phyloP scores from a whole-genome alignment of 1,284 basidiomycete genomes.

The Sanghuangporus weigelae region DNA sequence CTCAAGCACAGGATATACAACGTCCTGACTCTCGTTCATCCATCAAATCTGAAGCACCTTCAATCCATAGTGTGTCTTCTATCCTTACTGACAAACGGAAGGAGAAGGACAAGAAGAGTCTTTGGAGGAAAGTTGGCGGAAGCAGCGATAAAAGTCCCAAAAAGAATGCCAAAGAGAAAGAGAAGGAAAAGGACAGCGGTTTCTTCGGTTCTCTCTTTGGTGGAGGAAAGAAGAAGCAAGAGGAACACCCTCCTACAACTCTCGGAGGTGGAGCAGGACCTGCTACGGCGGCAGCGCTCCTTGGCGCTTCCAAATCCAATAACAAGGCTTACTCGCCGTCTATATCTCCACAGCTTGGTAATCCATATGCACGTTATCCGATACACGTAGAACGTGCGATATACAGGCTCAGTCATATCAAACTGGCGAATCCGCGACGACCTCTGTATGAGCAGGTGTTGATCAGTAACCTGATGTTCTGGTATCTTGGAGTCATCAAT shows the following conservation, averaged over 20 bases:
- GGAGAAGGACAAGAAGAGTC: conserved; percentile 75
- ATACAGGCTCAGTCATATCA: conserved; percentile 96
- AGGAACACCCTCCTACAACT: conserved; percentile 48
- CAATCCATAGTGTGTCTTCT: conserved; percentile 29
- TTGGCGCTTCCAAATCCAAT: conserved; percentile 77
- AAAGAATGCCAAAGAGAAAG: conserved; percentile 52
- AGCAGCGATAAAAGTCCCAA: conserved; percentile 49
- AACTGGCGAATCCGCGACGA: conserved; percentile 92
- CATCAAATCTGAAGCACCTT: conserved; percentile 24
- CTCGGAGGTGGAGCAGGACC: conserved; percentile 58
- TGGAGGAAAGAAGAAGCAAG: conserved; percentile 75
- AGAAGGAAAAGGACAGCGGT: conserved; percentile 67
- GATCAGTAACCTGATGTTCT: conserved; percentile 99
- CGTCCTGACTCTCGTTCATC: conserved; percentile 19
- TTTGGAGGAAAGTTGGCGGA: conserved; percentile 76
- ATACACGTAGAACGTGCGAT: conserved; percentile 98
- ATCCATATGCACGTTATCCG: conserved; percentile 82
- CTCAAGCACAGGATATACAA: conserved; percentile 14
- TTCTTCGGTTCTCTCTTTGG: conserved; percentile 90
- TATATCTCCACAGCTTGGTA: conserved; percentile 57
- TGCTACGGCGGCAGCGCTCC: conserved; percentile 75
- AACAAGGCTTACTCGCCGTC: conserved; percentile 60
- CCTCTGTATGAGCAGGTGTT: conserved; percentile 98
- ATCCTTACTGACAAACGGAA: conserved; percentile 41
- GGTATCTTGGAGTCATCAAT: conserved; percentile 99